Base-by-base conservation (phyloP, 768 basidiomycete genomes). In the Basidioascus undulatus region DNA sequence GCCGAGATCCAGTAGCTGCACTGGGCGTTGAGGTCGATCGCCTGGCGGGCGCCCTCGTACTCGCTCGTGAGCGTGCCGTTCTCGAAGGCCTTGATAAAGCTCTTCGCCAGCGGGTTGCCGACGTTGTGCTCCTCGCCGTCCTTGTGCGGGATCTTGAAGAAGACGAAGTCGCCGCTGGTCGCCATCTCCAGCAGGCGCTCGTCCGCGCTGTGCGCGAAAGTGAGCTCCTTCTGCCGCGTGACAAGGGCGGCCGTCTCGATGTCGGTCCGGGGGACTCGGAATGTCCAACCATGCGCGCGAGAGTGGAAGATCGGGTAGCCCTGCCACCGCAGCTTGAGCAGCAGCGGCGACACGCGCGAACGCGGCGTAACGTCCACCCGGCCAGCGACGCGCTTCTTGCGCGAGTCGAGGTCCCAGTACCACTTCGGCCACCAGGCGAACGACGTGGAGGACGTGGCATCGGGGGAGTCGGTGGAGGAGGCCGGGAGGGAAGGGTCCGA, bases 391-490 rank as follows among this genome's bases (percentile, higher is more conserved):
- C 63, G 72, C 54, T 73, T 74, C 59, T 69, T 76, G 3, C 76
- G 80, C 50, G 65, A 72, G 32, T 53, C 46, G 45, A 82, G 68
- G 20, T 94, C 86, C 79, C 76, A 84, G 53, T 81, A 98, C 92
- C 92, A 96, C 55, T 81, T 79, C 1, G 87, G 89, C 84, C 87
- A 94, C n/a, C n/a, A n/a, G n/a, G n/a, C n/a, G n/a, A n/a, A n/a
- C n/a, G n/a, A n/a, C n/a, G n/a, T n/a, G n/a, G n/a, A n/a, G n/a
- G n/a, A n/a, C n/a, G n/a, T n/a, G n/a, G n/a, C n/a, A n/a, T n/a
- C n/a, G n/a, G n/a, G n/a, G n/a, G n/a, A n/a, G n/a, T n/a, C n/a
- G n/a, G n/a, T n/a, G n/a, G n/a, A n/a, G n/a, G n/a, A n/a, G n/a
- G n/a, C n/a, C n/a, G n/a, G n/a, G n/a, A n/a, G n/a, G n/a, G n/a